Evolutionary conservation across 2,329 filamentous ascomycete species (phyloP).

Genomic region (Calonectria pauciramosa): DNA sequence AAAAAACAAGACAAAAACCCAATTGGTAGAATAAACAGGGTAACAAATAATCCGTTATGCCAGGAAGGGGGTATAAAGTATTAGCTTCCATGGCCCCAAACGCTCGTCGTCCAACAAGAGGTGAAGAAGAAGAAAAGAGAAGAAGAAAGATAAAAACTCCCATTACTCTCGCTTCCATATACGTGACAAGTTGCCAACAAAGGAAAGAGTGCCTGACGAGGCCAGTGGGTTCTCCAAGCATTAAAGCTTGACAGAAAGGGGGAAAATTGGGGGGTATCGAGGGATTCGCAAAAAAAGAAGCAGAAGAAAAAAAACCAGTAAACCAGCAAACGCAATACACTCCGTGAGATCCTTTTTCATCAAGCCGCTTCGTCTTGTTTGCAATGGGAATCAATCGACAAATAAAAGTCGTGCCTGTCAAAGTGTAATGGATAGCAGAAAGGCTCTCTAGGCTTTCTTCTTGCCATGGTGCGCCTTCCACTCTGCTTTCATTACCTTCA

Average conservation of each 20-base stretch:
- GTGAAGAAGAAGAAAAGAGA: conserved; percentile 7
- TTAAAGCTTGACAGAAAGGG: conserved; percentile 34
- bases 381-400: conserved; percentile 35
- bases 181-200: conserved; percentile 35
- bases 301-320: conserved; percentile 16
- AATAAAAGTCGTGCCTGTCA: conserved; percentile 32
- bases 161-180: conserved; percentile 39
- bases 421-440: conserved; percentile 39
- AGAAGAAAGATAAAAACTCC: conserved; percentile 29
- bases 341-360: conserved; percentile 34
- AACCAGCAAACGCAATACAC: conserved; percentile 29
- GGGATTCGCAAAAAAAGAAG: conserved; percentile 35
- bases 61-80: conserved; percentile 47
- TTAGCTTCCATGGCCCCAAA: conserved; percentile 47
- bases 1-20: conserved; percentile 26
- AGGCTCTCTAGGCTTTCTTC: conserved; percentile 55
- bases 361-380: conserved; percentile 38
- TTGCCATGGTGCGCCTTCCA: conserved; percentile 77
- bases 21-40: conserved; percentile 29
- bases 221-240: conserved; percentile 42
- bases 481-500: conserved; percentile 90
- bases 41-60: conserved; percentile 35
- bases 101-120: conserved; percentile 30
- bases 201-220: conserved; percentile 41
- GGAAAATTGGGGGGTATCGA: conserved; percentile 38